These are phyloP conservation scores for Glarea lozoyensis DNA, from an alignment of 495 filamentous ascomycete species.

Conservation along the genomic window DNA sequence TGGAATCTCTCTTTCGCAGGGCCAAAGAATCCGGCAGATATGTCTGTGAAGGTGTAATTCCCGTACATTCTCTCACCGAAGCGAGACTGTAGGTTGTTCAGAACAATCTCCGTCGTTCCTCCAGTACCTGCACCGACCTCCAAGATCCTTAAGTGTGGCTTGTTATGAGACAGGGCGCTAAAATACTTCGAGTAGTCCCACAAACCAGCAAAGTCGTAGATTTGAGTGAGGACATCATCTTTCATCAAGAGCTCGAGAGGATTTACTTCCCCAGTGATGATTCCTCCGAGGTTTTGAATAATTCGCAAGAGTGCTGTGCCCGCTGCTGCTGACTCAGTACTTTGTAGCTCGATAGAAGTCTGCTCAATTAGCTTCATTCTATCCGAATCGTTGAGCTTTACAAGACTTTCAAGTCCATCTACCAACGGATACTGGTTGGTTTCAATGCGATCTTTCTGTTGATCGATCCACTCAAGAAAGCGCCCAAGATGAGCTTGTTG, in stretches of 20 bases:
- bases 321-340: background rate
- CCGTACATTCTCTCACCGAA: slow-evolving; percentile 8
- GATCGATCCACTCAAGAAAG: background rate
- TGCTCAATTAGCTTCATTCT: background rate
- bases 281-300: background rate
- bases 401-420: background rate
- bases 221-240: slow-evolving; percentile 16
- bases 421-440: background rate
- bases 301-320: background rate
- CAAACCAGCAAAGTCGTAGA: slow-evolving; percentile 20
- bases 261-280: slow-evolving; percentile 10
- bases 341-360: background rate
- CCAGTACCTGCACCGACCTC: slow-evolving; percentile 33
- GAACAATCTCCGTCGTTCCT: slow-evolving; percentile 8
- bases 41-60: slow-evolving; percentile 40
- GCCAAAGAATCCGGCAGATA: slow-evolving; percentile 43
- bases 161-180: slow-evolving; percentile 12
- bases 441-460: background rate
- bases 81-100: slow-evolving; percentile 2
- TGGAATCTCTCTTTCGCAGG: slow-evolving; percentile 15
- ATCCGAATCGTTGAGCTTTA: background rate
- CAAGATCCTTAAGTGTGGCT: slow-evolving; percentile 24
- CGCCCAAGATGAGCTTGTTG: too few relatives aligned
- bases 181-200: slow-evolving; percentile 11
- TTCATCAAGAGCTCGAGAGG: slow-evolving; percentile 14